Percentiles rank a stretch among this genome's conserved stretches.
phyloP scores from a whole-genome alignment of 257 asterid genomes.

The Prunella vulgaris region DNA sequence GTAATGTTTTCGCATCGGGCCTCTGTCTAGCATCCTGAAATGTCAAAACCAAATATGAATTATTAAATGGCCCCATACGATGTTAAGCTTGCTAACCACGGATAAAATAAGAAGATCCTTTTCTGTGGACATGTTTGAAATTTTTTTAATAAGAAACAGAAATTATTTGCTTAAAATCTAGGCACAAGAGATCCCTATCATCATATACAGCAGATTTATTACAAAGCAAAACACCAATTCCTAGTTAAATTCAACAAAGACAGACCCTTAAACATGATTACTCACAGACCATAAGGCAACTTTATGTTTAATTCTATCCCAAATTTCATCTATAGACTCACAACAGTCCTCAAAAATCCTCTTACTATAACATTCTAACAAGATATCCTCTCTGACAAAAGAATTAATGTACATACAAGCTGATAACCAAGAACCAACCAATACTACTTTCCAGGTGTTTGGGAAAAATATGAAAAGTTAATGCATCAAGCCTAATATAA shows the following conservation, averaged over 20 bases:
- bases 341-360: too few species aligned
- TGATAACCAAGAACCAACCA: conserved; percentile 12
- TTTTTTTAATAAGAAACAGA: neutral
- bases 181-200: too few species aligned
- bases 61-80: conserved; percentile 13
- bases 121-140: neutral
- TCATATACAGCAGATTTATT: too few species aligned
- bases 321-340: too few species aligned
- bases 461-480: neutral
- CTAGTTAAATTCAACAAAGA: too few species aligned
- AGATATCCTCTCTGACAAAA: neutral
- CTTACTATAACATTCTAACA: neutral
- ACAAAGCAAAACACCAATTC: too few species aligned
- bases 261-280: too few species aligned
- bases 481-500: neutral
- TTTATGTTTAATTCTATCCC: too few species aligned
- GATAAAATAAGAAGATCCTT: neutral
- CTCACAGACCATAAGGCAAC: too few species aligned
- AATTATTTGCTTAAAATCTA: too few species aligned
- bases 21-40: conserved; percentile 99
- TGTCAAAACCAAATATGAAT: conserved; percentile 22
- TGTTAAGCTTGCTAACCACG: neutral
- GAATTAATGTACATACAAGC: neutral
- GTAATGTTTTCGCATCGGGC: conserved; percentile 95
- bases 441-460: neutral